phyloP scores from a whole-genome alignment of 2,329 filamentous ascomycete species.

The Nigrospora osmanthi region DNA sequence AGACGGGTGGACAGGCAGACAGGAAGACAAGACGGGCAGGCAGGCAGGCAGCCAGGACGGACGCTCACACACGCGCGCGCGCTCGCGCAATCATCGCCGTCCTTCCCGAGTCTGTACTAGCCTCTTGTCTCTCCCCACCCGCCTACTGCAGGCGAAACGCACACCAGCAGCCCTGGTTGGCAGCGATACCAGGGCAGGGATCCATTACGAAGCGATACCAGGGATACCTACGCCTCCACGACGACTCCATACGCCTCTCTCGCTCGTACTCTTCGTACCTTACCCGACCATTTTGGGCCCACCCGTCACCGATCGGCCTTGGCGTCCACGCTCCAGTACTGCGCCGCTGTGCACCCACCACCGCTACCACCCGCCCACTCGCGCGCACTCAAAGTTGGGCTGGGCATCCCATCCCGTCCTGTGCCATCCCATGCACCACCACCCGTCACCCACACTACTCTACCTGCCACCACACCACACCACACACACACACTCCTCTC shows the following conservation, averaged over 20 bases:
- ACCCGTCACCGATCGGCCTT: constrained; percentile 12
- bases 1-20: not conserved
- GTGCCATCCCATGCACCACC: too few relatives aligned
- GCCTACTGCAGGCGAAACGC: constrained; percentile 1
- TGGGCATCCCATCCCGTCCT: not conserved
- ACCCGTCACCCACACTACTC: too few relatives aligned
- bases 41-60: not conserved
- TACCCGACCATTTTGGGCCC: not conserved
- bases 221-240: constrained; percentile 1
- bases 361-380: not conserved
- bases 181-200: not conserved
- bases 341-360: constrained; percentile 6
- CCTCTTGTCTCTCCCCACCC: not conserved
- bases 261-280: not conserved
- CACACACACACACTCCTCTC: too few relatives aligned
- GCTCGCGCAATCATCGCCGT: not conserved
- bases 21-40: not conserved
- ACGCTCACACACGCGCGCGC: not conserved
- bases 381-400: constrained; percentile 6
- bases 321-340: constrained; percentile 9
- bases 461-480: too few relatives aligned
- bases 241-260: not conserved
- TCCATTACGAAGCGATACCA: constrained; percentile 1
- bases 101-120: not conserved
- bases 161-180: too few relatives aligned